Evolutionary conservation across 2,329 filamentous ascomycete genomes (phyloP), one percentile per base, ranked within the genome.

Genomic region (Fusarium haematococcum): DNA sequence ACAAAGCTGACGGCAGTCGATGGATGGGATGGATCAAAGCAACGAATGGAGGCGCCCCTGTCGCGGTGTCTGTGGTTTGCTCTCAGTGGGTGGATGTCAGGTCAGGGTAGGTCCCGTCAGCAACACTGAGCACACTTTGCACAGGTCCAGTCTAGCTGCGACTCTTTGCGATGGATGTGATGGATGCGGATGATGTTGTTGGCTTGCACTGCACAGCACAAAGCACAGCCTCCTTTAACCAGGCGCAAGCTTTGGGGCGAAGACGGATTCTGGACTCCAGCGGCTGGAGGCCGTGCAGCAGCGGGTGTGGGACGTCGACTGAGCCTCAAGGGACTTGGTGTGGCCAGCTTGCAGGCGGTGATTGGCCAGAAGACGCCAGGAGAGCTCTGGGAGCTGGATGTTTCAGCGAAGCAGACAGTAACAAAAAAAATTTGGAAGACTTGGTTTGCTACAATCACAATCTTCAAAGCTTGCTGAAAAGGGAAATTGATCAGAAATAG

Each of bases 271-370:
- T 71, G 50, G 68, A 70, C 67, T 70, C 70, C 63, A 60, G 69
- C 30, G n/a, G 52, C 50, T 71, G 68, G 33, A 73, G 72, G 71
- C 76, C 65, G 75, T 76, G 75, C 67, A 69, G 48, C 48, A 18
- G 48, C 48, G 6, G 45, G 48, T 13, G 70, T 67, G 73, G 68
- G 69, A 78, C 74, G 73, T 78, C 63, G 66, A 65, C 75, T 74
- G 75, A 77, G 76, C 71, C 75, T 78, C 73, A 78, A 75, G 57
- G 41, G 65, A 54, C 58, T 57, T 72, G 64, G 69, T 78, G 76
- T 78, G 75, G 76, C 77, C 75, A 78, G 68, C 77, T 78, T 78
- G 67, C 75, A 67, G 63, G 64, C 61, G 62, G 61, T 76, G 74
- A 78, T 78, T 78, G 77, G 77, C 58, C 62, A 57, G 41, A 37